Percentiles rank a stretch among this genome's conserved stretches.
phyloP scores from a whole-genome alignment of 1,284 basidiomycete species.

The Fistulinella staudtii region DNA sequence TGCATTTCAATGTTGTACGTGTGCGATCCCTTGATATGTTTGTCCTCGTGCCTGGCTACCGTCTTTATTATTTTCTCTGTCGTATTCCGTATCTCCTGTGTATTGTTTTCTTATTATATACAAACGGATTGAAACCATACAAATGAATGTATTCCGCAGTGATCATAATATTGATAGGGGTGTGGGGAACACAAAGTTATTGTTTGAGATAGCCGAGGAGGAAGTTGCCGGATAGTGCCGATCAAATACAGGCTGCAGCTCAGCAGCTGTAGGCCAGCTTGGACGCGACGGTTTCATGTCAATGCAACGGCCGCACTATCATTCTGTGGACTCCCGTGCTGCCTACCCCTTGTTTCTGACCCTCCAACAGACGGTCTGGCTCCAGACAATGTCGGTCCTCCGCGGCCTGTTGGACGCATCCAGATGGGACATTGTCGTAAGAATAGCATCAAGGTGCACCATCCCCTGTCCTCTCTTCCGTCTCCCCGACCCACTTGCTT shows the following conservation, averaged over 20 bases:
- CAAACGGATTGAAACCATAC: no score
- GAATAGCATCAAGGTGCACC: slow-evolving; percentile 46
- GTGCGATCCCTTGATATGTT: slow-evolving; percentile 33
- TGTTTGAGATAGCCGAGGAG: slow-evolving; percentile 1
- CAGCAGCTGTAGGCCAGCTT: no score
- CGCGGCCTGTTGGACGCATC: slow-evolving; percentile 66
- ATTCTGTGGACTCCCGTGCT: slow-evolving; percentile 37
- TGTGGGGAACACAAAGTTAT: slow-evolving; percentile 1
- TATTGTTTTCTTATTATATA: slow-evolving; percentile 25
- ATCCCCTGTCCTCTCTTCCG: slow-evolving; percentile 1
- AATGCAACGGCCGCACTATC: slow-evolving; percentile 3
- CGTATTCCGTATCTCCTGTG: slow-evolving; percentile 30
- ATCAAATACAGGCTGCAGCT: slow-evolving; percentile 4
- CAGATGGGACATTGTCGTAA: slow-evolving; percentile 63
- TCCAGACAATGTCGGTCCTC: slow-evolving; percentile 57
- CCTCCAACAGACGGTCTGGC: slow-evolving; percentile 50
- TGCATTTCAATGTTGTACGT: slow-evolving; percentile 26
- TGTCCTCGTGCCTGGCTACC: slow-evolving; percentile 9
- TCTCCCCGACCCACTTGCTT: slow-evolving; percentile 10
- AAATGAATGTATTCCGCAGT: no score
- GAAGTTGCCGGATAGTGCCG: slow-evolving; percentile 14
- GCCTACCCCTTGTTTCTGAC: slow-evolving; percentile 68
- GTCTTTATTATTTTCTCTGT: slow-evolving; percentile 27
- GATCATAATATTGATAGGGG: slow-evolving; percentile 7
- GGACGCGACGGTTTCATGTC: slow-evolving; percentile 22